Evolutionary conservation across 768 basidiomycete species (phyloP).

Genomic region (Crassisporium funariophilum): DNA sequence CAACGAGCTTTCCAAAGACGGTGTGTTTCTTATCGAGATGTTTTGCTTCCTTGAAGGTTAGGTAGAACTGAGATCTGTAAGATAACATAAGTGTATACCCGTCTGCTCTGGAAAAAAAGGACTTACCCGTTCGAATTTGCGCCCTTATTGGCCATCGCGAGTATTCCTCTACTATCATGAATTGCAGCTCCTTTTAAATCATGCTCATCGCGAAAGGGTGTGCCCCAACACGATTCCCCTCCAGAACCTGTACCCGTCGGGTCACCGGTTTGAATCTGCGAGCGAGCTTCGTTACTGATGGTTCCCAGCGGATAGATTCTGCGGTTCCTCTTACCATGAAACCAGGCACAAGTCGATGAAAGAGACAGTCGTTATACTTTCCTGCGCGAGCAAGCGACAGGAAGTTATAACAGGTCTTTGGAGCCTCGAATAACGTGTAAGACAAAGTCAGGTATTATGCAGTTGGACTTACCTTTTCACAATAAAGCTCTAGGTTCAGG

Average conservation of each 20-base stretch:
- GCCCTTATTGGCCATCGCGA: constrained; percentile 98
- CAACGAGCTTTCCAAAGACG: constrained; percentile 96
- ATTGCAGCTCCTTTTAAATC: constrained; percentile 86
- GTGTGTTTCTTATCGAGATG: constrained; percentile 94
- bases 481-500: constrained; percentile 82
- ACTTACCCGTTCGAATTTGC: constrained; percentile 82
- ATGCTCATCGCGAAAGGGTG: constrained; percentile 93
- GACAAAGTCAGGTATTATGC: too few relatives aligned
- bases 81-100: constrained; percentile 1
- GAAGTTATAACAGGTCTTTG: constrained; percentile 99
- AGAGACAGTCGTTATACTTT: constrained; percentile 87
- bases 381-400: constrained; percentile 88
- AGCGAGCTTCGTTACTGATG: constrained; percentile 6
- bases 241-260: constrained; percentile 95
- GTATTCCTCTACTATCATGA: constrained; percentile 79
- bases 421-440: constrained; percentile 59
- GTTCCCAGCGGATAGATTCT: constrained; percentile 4
- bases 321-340: constrained; percentile 74
- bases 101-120: not conserved
- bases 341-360: constrained; percentile 91
- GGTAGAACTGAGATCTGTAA: constrained; percentile 85
- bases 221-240: constrained; percentile 93
- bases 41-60: constrained; percentile 82
- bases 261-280: constrained; percentile 95
- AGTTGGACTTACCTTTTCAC: constrained; percentile 85